Percentiles rank a stretch among this genome's conserved stretches.
Evolutionary conservation across 1,284 basidiomycete species (phyloP).

Genomic region (Psilocybe mexicana): DNA sequence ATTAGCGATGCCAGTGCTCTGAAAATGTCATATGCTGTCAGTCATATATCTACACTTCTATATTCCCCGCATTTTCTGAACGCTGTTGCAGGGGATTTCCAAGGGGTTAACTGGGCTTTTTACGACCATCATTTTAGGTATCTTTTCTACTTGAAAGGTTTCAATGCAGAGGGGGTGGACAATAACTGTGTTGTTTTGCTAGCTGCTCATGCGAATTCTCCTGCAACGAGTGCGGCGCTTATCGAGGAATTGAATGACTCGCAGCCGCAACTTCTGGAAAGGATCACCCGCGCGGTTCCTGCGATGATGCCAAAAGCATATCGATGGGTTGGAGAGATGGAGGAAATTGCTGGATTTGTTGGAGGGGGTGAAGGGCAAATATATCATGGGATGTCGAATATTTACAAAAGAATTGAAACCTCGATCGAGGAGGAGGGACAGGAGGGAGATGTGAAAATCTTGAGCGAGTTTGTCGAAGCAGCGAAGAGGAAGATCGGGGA

Average conservation of each 20-base stretch:
- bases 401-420: slow-evolving; percentile 45
- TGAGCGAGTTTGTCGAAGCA: slow-evolving; percentile 46
- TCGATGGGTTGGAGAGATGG: slow-evolving; percentile 61
- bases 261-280: slow-evolving; percentile 44
- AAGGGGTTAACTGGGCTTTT: slow-evolving; percentile 59
- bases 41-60: slow-evolving; percentile 16
- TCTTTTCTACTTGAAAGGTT: slow-evolving; percentile 15
- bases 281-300: slow-evolving; percentile 41
- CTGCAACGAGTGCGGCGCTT: slow-evolving; percentile 54
- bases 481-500: slow-evolving; percentile 25
- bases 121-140: slow-evolving; percentile 58
- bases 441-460: slow-evolving; percentile 36
- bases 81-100: slow-evolving; percentile 44
- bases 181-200: neutral
- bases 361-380: slow-evolving; percentile 45
- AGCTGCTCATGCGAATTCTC: slow-evolving; percentile 61
- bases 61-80: slow-evolving; percentile 7
- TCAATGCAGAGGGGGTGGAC: neutral
- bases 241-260: slow-evolving; percentile 48
- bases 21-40: slow-evolving; percentile 65
- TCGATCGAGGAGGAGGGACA: slow-evolving; percentile 37
- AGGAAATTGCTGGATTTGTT: slow-evolving; percentile 58
- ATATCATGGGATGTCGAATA: slow-evolving; percentile 48
- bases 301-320: slow-evolving; percentile 61
- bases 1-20: slow-evolving; percentile 61